Evolutionary conservation across 75 land plant species (phyloP).

Genomic region (Ceratopteris richardii): DNA sequence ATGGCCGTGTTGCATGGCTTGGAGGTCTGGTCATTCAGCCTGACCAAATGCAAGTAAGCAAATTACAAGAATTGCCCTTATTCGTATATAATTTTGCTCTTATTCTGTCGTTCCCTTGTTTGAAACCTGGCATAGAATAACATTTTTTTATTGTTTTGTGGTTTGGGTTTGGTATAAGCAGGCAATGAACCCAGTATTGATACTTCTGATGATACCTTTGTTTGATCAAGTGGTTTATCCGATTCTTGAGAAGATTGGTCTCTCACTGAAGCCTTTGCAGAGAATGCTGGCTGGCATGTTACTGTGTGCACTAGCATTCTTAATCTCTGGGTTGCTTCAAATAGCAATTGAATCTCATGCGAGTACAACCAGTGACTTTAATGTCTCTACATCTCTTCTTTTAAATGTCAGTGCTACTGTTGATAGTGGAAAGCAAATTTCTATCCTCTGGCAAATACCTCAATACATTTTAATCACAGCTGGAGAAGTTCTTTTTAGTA

Average conservation of each 20-base stretch:
- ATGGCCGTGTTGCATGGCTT: slow-evolving; percentile 31
- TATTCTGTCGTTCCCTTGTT: background rate
- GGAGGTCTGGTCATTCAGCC: slow-evolving; percentile 23
- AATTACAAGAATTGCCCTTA: background rate
- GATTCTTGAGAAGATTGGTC: slow-evolving; percentile 17
- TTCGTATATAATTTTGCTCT: background rate
- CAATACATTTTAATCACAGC: slow-evolving; percentile 26
- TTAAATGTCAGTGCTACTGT: background rate
- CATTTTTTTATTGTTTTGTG: no score
- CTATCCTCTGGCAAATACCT: slow-evolving; percentile 32
- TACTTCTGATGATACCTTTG: slow-evolving; percentile 25
- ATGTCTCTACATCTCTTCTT: background rate
- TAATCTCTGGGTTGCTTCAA: slow-evolving; percentile 30
- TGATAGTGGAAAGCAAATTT: slow-evolving; percentile 4
- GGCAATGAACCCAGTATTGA: slow-evolving; percentile 31
- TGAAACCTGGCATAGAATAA: no score
- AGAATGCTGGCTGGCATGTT: slow-evolving; percentile 29
- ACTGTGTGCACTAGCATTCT: slow-evolving; percentile 23
- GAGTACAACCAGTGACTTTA: background rate
- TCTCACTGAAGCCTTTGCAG: slow-evolving; percentile 13
- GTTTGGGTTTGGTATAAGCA: no score
- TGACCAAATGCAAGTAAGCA: slow-evolving; percentile 33
- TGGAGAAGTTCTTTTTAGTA: slow-evolving; percentile 34
- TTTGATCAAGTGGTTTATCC: slow-evolving; percentile 30
- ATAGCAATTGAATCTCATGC: slow-evolving; percentile 17